These are phyloP conservation scores for Sporormia fimetaria DNA, from an alignment of 495 filamentous ascomycete species.

Conservation along the genomic window DNA sequence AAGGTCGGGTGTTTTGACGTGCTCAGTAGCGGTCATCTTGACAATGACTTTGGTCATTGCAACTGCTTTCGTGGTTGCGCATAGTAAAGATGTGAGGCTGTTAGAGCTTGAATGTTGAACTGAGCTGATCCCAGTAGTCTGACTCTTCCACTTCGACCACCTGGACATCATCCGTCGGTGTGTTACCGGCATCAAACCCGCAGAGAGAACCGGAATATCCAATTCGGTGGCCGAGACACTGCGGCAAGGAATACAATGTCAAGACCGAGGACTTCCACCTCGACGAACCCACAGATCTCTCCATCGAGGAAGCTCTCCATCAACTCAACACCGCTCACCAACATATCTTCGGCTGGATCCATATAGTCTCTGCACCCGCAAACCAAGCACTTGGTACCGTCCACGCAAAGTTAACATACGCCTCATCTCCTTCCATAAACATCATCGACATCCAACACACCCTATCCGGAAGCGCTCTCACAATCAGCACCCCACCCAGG, in stretches of 20 bases:
- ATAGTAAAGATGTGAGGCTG: too few species aligned
- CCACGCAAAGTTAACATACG: conserved; percentile 14
- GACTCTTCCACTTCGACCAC: neutral
- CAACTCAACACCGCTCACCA: conserved; percentile 13
- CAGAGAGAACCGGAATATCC: conserved; percentile 14
- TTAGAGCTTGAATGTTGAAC: neutral
- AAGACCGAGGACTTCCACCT: conserved; percentile 7
- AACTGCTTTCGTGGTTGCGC: too few species aligned
- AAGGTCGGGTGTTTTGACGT: too few species aligned
- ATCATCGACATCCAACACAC: conserved; percentile 9
- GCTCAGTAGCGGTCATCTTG: too few species aligned
- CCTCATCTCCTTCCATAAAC: conserved; percentile 9
- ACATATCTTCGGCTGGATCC: conserved; percentile 17
- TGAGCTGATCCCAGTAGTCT: conserved; percentile 1
- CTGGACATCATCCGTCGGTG: neutral
- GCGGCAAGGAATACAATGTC: conserved; percentile 16
- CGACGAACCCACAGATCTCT: conserved; percentile 7
- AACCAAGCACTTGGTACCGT: conserved; percentile 13
- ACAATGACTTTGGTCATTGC: conserved; percentile 6
- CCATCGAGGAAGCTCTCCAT: conserved; percentile 9
- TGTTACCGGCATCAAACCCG: conserved; percentile 8
- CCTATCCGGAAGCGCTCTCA: conserved; percentile 2
- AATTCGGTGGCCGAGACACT: conserved; percentile 16
- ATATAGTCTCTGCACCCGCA: conserved; percentile 11
- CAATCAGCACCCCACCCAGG: conserved; percentile 4